A percentile compares a stretch with the other conserved stretches of the same genome.
Evolutionary conservation across 2,329 filamentous ascomycete genomes (phyloP).

Genomic region (Macrophomina phaseolina): DNA sequence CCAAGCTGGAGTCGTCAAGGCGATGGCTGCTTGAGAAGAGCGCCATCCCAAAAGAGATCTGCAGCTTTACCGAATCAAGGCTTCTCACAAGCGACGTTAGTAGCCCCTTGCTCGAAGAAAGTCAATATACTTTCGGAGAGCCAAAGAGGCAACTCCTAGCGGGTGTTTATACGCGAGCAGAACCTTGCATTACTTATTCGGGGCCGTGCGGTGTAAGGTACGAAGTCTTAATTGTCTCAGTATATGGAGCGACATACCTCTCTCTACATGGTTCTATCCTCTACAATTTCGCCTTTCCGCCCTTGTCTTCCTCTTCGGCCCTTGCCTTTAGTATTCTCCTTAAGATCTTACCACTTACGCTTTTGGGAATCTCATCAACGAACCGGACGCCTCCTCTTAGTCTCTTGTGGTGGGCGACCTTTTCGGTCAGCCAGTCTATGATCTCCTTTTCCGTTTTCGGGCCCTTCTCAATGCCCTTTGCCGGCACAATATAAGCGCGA

Average conservation of each 20-base stretch:
- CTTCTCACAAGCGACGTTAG: no score
- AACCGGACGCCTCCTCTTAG: constrained; percentile 54
- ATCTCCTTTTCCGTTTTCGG: constrained; percentile 47
- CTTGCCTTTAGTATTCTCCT: constrained; percentile 51
- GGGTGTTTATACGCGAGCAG: no score
- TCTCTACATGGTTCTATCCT: background rate
- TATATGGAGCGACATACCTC: constrained; percentile 6
- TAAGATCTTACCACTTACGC: constrained; percentile 54
- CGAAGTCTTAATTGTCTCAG: background rate
- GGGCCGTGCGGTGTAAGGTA: background rate
- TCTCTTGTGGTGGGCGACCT: constrained; percentile 55
- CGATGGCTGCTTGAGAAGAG: no score
- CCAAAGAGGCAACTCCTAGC: no score
- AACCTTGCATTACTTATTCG: no score
- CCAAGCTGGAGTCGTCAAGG: no score
- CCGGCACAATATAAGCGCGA: constrained; percentile 45
- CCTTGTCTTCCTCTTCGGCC: constrained; percentile 47
- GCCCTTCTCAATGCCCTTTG: constrained; percentile 37
- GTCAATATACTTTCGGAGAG: no score
- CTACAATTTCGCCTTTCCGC: constrained; percentile 51
- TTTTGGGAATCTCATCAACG: constrained; percentile 56
- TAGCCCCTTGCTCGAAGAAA: no score
- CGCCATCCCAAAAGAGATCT: no score
- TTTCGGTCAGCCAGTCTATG: constrained; percentile 48
- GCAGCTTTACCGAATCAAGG: no score